A percentile compares a stretch with the other conserved stretches of the same genome.
phyloP scores from a whole-genome alignment of 768 basidiomycete species.

The Lactarius pseudohatsudake region DNA sequence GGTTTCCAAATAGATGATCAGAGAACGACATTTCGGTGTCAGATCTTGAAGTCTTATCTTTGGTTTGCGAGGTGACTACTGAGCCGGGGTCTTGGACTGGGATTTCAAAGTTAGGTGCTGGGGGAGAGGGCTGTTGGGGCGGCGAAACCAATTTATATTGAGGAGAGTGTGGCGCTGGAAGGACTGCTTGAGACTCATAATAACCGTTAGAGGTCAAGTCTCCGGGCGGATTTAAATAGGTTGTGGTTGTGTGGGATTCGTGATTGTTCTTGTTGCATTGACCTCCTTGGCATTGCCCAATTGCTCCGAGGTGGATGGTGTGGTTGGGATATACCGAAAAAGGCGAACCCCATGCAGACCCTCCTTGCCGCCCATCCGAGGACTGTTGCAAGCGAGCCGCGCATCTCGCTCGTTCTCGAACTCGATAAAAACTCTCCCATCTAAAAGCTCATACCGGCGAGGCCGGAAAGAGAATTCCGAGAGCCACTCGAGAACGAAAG shows the following conservation, averaged over 20 bases:
- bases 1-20: background rate
- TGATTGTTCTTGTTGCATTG: slow-evolving; percentile 15
- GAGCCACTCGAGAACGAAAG: slow-evolving; percentile 48
- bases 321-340: slow-evolving; percentile 26
- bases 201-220: background rate
- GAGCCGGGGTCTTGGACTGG: background rate
- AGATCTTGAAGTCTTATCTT: background rate
- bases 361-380: slow-evolving; percentile 40
- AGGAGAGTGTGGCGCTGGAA: background rate
- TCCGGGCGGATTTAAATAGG: slow-evolving; percentile 5
- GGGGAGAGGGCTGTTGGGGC: background rate
- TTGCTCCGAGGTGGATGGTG: background rate
- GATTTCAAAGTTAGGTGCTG: background rate
- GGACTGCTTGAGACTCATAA: background rate
- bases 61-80: background rate
- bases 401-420: slow-evolving; percentile 48
- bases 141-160: background rate
- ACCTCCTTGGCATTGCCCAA: background rate
- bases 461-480: slow-evolving; percentile 29
- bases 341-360: slow-evolving; percentile 39
- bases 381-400: slow-evolving; percentile 50
- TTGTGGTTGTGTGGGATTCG: slow-evolving; percentile 3
- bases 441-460: slow-evolving; percentile 31
- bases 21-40: slow-evolving; percentile 3
- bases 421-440: slow-evolving; percentile 51